phyloP scores from a whole-genome alignment of 2,329 filamentous ascomycete species.

The Bipolaris zeicola region DNA sequence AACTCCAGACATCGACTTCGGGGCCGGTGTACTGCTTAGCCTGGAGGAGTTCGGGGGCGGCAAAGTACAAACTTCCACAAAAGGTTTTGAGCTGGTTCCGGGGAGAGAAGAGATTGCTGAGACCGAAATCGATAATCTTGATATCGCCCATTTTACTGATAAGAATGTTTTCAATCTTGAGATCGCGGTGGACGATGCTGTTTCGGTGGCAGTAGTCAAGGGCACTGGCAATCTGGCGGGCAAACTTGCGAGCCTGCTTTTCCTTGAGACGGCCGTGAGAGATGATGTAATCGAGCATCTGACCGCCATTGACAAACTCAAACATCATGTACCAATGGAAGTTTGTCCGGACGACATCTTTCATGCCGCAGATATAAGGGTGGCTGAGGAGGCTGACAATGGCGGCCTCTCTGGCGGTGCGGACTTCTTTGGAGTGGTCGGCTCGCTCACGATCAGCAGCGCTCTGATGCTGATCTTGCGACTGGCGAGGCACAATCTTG shows the following conservation, averaged over 20 bases:
- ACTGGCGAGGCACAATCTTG: slow-evolving; percentile 93
- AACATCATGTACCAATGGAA: slow-evolving; percentile 99
- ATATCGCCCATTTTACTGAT: slow-evolving; percentile 99
- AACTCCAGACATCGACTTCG: slow-evolving; percentile 98
- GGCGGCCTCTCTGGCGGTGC: slow-evolving; percentile 91
- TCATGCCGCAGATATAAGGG: slow-evolving; percentile 93
- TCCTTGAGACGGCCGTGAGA: slow-evolving; percentile 97
- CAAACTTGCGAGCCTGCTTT: slow-evolving; percentile 97
- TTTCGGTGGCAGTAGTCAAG: slow-evolving; percentile 98
- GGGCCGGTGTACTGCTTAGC: slow-evolving; percentile 94
- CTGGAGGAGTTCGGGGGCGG: slow-evolving; percentile 90
- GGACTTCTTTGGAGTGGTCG: slow-evolving; percentile 94
- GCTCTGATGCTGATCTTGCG: slow-evolving; percentile 79
- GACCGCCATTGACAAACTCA: slow-evolving; percentile 97
- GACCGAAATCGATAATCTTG: slow-evolving; percentile 97
- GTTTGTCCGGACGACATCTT: slow-evolving; percentile 92
- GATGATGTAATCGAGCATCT: slow-evolving; percentile 99
- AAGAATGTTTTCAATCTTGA: slow-evolving; percentile 99
- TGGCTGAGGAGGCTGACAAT: slow-evolving; percentile 95
- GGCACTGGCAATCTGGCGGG: slow-evolving; percentile 93
- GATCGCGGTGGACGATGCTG: slow-evolving; percentile 94
- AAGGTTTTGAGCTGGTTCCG: slow-evolving; percentile 89
- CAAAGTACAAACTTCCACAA: slow-evolving; percentile 97
- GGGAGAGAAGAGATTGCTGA: slow-evolving; percentile 95
- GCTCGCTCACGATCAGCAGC: slow-evolving; percentile 81